Base-by-base conservation (phyloP, 2,329 filamentous ascomycete genomes). In the Pseudocercospora musae region DNA sequence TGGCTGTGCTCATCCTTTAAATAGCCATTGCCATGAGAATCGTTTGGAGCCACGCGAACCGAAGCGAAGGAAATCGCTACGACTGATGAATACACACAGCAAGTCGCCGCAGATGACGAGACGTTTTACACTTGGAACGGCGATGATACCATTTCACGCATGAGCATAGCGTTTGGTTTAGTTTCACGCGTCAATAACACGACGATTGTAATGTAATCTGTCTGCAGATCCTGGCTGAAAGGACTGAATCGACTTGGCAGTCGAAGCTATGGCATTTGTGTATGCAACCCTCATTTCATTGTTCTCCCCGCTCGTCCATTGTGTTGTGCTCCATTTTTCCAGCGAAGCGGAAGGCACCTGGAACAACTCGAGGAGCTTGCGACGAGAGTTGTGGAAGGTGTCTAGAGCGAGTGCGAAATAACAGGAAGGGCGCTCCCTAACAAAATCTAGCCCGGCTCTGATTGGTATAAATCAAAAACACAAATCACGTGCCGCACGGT, bases 1-100 rank as follows among this genome's bases (percentile, higher is more conserved):
- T 77, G 3, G 82, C 80, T 15, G 83, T 82, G 2, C 82, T 78
- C 58, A 71, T 72, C 42, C 66, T 76, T 31, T 73, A 73, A 70
- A 46, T n/a, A n/a, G 13, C n/a, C 20, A 25, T 46, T 31, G 37
- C 33, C 18, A 9, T 42, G 42, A 21, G n/a, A 44, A 29, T 48
- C 21, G 37, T 33, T 55, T 13, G 37, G 37, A 48, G 42, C 37
- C 15, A 46, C n/a, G 48, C 37, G 29, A 54, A 56, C 21, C 18
- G 50, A 23, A 29, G 37, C 57, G 52, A 57, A 3, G 48, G 44
- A 31, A 27, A 42, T 42, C 53, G 57, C 58, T 60, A 63, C 58
- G 63, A 62, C 63, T 65, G 37, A 65, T 50, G 63, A 60, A 56
- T 31, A 59, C 54, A 61, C 49, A 49, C 46, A 50, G 23, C 37